These are phyloP conservation scores for Selaginella moellendorffii DNA, from an alignment of 75 land plant species.

Conservation along the genomic window DNA sequence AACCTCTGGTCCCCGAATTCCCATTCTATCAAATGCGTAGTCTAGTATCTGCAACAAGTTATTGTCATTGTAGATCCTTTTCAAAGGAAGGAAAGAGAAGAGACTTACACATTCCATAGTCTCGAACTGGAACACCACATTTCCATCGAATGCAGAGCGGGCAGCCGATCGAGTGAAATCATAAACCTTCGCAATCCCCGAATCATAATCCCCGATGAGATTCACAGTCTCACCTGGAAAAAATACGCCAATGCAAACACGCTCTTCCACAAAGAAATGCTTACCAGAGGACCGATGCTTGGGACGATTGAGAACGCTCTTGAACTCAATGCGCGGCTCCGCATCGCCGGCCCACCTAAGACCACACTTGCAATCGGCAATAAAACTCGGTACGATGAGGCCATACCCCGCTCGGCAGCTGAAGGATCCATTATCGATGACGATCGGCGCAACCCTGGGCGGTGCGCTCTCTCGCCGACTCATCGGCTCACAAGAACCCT, in stretches of 20 bases:
- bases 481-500: neutral
- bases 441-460: constrained; percentile 42
- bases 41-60: constrained; percentile 53
- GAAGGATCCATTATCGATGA: constrained; percentile 89
- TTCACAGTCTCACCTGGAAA: constrained; percentile 73
- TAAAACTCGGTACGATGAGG: neutral
- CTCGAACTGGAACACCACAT: constrained; percentile 97
- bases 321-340: constrained; percentile 69
- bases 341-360: constrained; percentile 96
- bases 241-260: neutral
- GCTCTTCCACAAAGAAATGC: neutral
- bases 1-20: constrained; percentile 49
- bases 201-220: constrained; percentile 84
- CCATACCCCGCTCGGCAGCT: constrained; percentile 77
- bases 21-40: constrained; percentile 81
- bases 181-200: constrained; percentile 52
- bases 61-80: neutral
- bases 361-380: neutral
- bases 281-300: constrained; percentile 74
- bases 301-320: constrained; percentile 73
- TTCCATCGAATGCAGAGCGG: constrained; percentile 75
- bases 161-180: constrained; percentile 73
- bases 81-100: neutral
- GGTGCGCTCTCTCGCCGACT: constrained; percentile 15
- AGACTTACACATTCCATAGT: constrained; percentile 90